phyloP scores from a whole-genome alignment of 2,329 filamentous ascomycete species.

The Chaetomiaceae sp. region DNA sequence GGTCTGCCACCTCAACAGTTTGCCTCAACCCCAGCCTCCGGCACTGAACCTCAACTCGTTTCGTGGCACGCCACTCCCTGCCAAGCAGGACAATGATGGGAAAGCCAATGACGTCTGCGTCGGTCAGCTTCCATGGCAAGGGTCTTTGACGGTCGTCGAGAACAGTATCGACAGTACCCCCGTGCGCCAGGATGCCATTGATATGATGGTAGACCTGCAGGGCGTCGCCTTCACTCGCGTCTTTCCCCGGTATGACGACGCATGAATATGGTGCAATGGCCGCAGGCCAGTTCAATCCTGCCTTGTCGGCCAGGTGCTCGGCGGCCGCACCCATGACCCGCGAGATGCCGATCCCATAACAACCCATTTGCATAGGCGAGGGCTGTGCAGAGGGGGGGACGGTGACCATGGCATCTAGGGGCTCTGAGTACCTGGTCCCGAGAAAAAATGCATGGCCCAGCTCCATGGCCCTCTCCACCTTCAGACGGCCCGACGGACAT shows the following conservation, averaged over 20 bases:
- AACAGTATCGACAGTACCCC: conserved; percentile 55
- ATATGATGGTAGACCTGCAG: conserved; percentile 16
- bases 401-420: conserved; percentile 61
- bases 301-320: conserved; percentile 64
- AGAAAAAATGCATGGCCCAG: conserved; percentile 94
- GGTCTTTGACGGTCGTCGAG: conserved; percentile 64
- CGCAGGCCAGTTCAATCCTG: conserved; percentile 82
- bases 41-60: conserved; percentile 73
- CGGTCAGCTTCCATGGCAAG: conserved; percentile 80
- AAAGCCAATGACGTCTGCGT: conserved; percentile 86
- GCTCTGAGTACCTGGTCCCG: conserved; percentile 78
- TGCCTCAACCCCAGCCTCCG: conserved; percentile 59
- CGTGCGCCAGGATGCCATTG: conserved; percentile 2
- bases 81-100: conserved; percentile 79
- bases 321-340: conserved; percentile 85
- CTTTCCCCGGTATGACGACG: conserved; percentile 20
- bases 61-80: conserved; percentile 56
- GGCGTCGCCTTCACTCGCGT: conserved; percentile 17
- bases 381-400: conserved; percentile 23
- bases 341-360: conserved; percentile 90
- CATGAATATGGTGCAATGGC: conserved; percentile 70
- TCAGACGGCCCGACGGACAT: conserved; percentile 60
- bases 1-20: conserved; percentile 46
- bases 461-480: conserved; percentile 72
- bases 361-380: conserved; percentile 82